Percentiles rank a stretch among this genome's conserved stretches.
phyloP scores from a whole-genome alignment of 192 early-diverging fungal genomes.

The Phlyctochytrium arcticum region DNA sequence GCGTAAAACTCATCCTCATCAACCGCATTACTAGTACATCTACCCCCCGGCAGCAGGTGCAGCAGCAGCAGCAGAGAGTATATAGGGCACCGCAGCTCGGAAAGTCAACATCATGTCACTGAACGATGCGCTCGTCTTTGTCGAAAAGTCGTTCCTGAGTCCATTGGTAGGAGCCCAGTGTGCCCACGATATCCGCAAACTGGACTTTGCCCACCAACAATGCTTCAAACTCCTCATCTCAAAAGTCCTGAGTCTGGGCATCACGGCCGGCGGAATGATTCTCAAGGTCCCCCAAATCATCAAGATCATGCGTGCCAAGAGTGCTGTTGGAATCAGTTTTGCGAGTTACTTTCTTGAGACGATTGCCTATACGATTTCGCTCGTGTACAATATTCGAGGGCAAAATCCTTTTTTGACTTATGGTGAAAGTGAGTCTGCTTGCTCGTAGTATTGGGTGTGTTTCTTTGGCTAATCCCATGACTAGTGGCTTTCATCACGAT shows the following conservation, averaged over 20 bases:
- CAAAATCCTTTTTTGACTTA: constrained; percentile 81
- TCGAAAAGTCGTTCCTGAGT: constrained; percentile 21
- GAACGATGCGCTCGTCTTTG: not conserved
- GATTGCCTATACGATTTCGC: constrained; percentile 65
- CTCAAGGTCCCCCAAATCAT: constrained; percentile 96
- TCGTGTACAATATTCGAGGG: constrained; percentile 84
- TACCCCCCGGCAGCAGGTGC: no score
- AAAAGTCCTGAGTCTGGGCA: constrained; percentile 90
- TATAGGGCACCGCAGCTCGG: no score
- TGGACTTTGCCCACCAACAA: constrained; percentile 62
- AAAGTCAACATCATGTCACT: not conserved
- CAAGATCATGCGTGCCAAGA: constrained; percentile 72
- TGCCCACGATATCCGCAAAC: constrained; percentile 63
- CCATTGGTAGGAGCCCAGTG: constrained; percentile 81
- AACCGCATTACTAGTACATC: no score
- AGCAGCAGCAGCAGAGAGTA: no score
- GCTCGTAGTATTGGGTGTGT: no score
- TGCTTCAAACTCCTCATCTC: constrained; percentile 83
- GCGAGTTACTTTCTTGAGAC: constrained; percentile 80
- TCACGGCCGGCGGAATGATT: constrained; percentile 87
- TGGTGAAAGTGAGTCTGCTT: constrained; percentile 33
- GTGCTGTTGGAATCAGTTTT: constrained; percentile 78
- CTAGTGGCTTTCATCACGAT: constrained; percentile 71
- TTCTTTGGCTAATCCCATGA: no score
- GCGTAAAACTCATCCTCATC: no score